These are phyloP conservation scores for Evansstolkia leycettana DNA, from an alignment of 495 filamentous ascomycete species.

Conservation along the genomic window DNA sequence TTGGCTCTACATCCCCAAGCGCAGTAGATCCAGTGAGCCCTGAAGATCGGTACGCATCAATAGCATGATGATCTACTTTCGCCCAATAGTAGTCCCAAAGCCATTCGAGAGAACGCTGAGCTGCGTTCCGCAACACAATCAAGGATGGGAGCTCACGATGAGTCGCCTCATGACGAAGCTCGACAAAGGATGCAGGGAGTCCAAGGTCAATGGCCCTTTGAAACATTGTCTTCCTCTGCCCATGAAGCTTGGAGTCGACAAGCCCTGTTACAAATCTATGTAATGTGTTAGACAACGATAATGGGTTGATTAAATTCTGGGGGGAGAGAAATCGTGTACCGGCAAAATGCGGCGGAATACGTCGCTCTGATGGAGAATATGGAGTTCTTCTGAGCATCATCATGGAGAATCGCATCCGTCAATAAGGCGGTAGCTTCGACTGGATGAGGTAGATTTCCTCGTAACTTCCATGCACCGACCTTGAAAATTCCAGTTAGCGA, in stretches of 20 bases:
- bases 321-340: constrained; percentile 27
- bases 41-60: not conserved
- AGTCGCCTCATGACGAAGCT: constrained; percentile 79
- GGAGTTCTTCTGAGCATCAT: constrained; percentile 40
- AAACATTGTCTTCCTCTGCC: constrained; percentile 67
- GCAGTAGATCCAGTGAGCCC: not conserved
- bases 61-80: constrained; percentile 9
- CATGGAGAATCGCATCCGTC: constrained; percentile 59
- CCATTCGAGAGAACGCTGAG: constrained; percentile 63
- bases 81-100: constrained; percentile 82
- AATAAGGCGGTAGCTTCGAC: constrained; percentile 73
- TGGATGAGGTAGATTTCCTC: constrained; percentile 67
- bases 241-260: constrained; percentile 61
- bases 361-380: constrained; percentile 43
- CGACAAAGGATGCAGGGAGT: constrained; percentile 75
- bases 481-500: too few relatives aligned
- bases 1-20: constrained; percentile 5
- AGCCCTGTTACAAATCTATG: constrained; percentile 82
- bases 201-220: constrained; percentile 61
- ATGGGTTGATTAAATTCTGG: too few relatives aligned
- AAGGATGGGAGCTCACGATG: constrained; percentile 77
- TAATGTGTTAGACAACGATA: too few relatives aligned
- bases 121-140: constrained; percentile 50
- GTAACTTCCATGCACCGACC: constrained; percentile 46
- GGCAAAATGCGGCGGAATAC: constrained; percentile 48